A percentile compares a stretch with the other conserved stretches of the same genome.
These are phyloP conservation scores for Leptographium galeiforme DNA, from an alignment of 2,329 filamentous ascomycete species.

Conservation along the genomic window DNA sequence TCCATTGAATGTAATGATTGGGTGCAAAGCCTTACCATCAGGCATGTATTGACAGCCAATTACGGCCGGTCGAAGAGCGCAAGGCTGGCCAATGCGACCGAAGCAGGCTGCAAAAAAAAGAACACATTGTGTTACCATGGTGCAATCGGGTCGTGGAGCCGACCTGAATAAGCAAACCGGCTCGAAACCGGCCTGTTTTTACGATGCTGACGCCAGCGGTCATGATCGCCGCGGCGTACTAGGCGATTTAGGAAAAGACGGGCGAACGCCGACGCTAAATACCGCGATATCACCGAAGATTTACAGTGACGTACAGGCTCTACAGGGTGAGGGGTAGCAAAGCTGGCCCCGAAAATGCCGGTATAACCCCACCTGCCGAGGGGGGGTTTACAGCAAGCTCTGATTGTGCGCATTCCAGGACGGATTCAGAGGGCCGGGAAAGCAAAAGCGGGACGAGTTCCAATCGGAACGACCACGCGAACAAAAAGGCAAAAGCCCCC, in stretches of 20 bases:
- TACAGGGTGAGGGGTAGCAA: not conserved
- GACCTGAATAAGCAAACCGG: not conserved
- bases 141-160: too few species aligned
- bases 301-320: not conserved
- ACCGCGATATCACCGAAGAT: constrained; percentile 10
- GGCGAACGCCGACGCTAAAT: constrained; percentile 5
- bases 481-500: not conserved
- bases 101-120: too few species aligned
- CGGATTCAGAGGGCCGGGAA: not conserved
- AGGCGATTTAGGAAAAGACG: not conserved
- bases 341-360: constrained; percentile 3
- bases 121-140: too few species aligned
- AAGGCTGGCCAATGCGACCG: too few species aligned
- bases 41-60: too few species aligned
- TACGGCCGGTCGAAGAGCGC: too few species aligned
- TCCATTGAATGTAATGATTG: too few species aligned
- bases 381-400: not conserved
- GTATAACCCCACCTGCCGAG: constrained; percentile 3
- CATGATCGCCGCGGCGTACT: not conserved
- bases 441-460: too few species aligned
- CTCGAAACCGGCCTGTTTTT: not conserved
- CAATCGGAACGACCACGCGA: not conserved
- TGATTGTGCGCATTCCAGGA: not conserved
- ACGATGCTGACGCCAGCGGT: not conserved
- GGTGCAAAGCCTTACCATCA: too few species aligned